phyloP scores from a whole-genome alignment of 208 protist species.

The Endotrypanum monterogeii region DNA sequence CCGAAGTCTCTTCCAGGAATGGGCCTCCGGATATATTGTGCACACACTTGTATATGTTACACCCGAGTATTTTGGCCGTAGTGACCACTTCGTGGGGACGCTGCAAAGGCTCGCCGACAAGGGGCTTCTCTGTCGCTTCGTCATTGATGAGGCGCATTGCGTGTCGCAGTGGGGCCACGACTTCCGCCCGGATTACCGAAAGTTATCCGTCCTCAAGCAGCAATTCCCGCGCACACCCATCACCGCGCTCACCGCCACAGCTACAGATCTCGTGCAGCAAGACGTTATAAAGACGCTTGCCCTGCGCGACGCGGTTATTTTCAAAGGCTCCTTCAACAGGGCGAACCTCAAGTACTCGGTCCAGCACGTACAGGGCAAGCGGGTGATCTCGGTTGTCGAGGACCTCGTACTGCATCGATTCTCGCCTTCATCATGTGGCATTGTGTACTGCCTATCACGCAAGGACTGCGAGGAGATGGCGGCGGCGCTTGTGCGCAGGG shows the following conservation, averaged over 20 bases:
- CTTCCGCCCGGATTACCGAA: constrained; percentile 91
- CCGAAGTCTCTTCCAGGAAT: constrained; percentile 72
- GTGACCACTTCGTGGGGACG: constrained; percentile 68
- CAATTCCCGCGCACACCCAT: constrained; percentile 73
- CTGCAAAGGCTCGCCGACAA: constrained; percentile 52
- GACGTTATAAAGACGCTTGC: constrained; percentile 84
- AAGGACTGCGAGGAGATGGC: constrained; percentile 88
- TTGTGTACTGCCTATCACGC: constrained; percentile 87
- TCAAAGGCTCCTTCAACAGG: constrained; percentile 86
- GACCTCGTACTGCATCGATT: constrained; percentile 72
- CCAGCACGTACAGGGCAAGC: constrained; percentile 55
- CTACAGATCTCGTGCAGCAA: constrained; percentile 82
- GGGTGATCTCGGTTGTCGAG: constrained; percentile 47
- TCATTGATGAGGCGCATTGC: constrained; percentile 97
- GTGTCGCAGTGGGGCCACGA: constrained; percentile 98
- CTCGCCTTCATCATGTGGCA: constrained; percentile 68
- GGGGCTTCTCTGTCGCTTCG: constrained; percentile 72
- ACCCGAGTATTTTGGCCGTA: constrained; percentile 89
- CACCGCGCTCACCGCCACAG: constrained; percentile 86
- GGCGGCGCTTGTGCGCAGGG: constrained; percentile 37
- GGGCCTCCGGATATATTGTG: constrained; percentile 50
- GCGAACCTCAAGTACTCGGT: constrained; percentile 79
- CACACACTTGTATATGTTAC: constrained; percentile 86
- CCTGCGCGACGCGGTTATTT: constrained; percentile 68
- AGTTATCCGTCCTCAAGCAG: constrained; percentile 71